phyloP scores from a whole-genome alignment of 2,329 filamentous ascomycete genomes.

The Ceratocystis cubensis region DNA sequence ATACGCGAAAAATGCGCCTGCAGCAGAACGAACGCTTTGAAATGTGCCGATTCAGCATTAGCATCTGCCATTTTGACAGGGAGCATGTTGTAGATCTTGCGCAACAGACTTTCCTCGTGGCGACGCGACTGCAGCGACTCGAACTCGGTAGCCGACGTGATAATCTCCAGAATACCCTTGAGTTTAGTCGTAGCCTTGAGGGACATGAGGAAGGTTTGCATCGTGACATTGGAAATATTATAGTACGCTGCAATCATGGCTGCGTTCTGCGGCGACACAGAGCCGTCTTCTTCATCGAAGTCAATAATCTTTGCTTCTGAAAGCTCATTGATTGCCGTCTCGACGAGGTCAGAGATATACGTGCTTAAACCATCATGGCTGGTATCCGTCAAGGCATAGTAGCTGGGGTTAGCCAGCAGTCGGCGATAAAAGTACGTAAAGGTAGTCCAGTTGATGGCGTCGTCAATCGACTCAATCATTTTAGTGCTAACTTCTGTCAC shows the following conservation, averaged over 20 bases:
- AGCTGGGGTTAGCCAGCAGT: slow-evolving; percentile 88
- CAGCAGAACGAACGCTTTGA: slow-evolving; percentile 94
- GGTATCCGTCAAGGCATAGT: slow-evolving; percentile 79
- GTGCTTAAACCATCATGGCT: slow-evolving; percentile 88
- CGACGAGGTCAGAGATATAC: slow-evolving; percentile 87
- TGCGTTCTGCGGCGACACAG: slow-evolving; percentile 77
- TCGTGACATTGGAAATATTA: slow-evolving; percentile 97
- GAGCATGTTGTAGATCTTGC: slow-evolving; percentile 84
- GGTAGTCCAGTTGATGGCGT: slow-evolving; percentile 96
- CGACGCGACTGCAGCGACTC: slow-evolving; percentile 88
- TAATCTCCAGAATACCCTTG: slow-evolving; percentile 92
- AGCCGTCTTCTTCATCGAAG: slow-evolving; percentile 85
- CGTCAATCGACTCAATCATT: slow-evolving; percentile 88
- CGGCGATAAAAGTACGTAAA: slow-evolving; percentile 98
- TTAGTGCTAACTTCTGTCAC: slow-evolving; percentile 94
- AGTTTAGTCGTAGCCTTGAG: slow-evolving; percentile 81
- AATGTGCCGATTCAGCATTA: slow-evolving; percentile 85
- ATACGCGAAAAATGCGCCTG: slow-evolving; percentile 97
- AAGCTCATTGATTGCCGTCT: slow-evolving; percentile 81
- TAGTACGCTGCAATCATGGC: slow-evolving; percentile 99
- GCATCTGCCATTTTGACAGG: slow-evolving; percentile 89
- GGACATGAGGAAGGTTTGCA: slow-evolving; percentile 95
- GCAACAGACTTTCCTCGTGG: slow-evolving; percentile 77
- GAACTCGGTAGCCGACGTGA: slow-evolving; percentile 93
- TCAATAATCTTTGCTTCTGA: slow-evolving; percentile 91